Base-by-base conservation (phyloP, 768 basidiomycete genomes). In the Tulasnella sp. region DNA sequence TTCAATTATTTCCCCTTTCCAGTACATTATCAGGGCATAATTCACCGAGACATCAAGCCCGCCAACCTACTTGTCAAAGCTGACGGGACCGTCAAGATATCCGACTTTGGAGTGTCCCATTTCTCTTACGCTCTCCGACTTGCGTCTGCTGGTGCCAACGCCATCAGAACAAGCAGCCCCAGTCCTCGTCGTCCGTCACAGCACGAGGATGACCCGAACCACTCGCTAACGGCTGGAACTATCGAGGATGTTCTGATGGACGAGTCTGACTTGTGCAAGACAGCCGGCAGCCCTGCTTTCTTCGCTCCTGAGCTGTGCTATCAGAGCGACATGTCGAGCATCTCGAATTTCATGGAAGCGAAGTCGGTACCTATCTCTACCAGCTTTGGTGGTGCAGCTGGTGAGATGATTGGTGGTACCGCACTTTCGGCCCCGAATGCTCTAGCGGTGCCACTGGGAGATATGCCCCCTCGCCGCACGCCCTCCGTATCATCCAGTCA, bases 21-120 rank as follows among this genome's bases (percentile, higher is more conserved):
- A 98, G 94, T 99, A 1, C 96, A 99, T 67, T 80, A 85, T 65
- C 92, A 98, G 66, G 96, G 94, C 21, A 98, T 99, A 69, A 97
- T 99, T 49, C 96, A 99, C 71, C 88, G 96, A 57, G 96, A 99
- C 71, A 98, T 99, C 73, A 99, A 99, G 67, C 96, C 96, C 25
- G 89, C 92, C 43, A 99, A 99, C 69, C 81, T 99, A 21, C 77
- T 99, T 27, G 91, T 88, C 82, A 85, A 86, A 2, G 76, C 77
- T 25, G 86, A 94, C 71, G 82, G 87, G 52, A 79, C 79, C 58
- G 93, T 98, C 71, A 99, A 99, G 71, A 98, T 99, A 60, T 90
- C 85, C 25, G 96, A 99, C 71, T 98, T 99, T 69, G 96, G 96
- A 51, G 91, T 96, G 51, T 93, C 94, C 14, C 90, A 94, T 67